A percentile compares a stretch with the other conserved stretches of the same genome.
These are phyloP conservation scores for Eutrema salsugineum DNA, from an alignment of 441 rosid species.

Conservation along the genomic window DNA sequence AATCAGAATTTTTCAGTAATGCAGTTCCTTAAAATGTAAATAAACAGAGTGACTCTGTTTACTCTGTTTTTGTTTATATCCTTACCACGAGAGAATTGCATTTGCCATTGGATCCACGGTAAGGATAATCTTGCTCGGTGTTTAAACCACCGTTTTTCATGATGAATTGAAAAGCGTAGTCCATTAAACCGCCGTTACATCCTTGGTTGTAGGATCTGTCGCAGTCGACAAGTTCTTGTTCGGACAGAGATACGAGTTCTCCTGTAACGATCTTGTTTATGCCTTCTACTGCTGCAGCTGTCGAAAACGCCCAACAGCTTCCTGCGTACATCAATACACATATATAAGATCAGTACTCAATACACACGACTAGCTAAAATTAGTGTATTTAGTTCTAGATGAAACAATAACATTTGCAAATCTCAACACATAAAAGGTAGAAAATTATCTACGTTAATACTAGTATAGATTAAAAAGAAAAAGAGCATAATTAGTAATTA, in stretches of 20 bases:
- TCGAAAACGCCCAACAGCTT: conserved; percentile 85
- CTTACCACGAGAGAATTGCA: conserved; percentile 46
- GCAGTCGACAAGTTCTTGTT: conserved; percentile 70
- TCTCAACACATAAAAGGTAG: no score
- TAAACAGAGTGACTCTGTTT: not conserved
- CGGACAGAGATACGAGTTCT: conserved; percentile 52
- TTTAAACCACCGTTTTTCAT: conserved; percentile 59
- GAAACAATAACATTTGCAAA: no score
- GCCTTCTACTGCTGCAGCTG: conserved; percentile 64
- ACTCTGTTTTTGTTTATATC: not conserved
- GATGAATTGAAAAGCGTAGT: conserved; percentile 69
- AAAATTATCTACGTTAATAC: no score
- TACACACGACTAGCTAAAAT: not conserved
- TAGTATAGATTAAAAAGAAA: not conserved
- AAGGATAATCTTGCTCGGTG: conserved; percentile 58
- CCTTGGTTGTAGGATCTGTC: conserved; percentile 60
- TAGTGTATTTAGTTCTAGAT: not conserved
- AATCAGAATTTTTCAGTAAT: not conserved
- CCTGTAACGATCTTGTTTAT: conserved; percentile 69
- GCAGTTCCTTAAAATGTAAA: not conserved
- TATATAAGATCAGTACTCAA: not conserved
- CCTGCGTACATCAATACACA: conserved; percentile 35
- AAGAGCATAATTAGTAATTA: conserved; percentile 5
- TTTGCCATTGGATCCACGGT: conserved; percentile 35
- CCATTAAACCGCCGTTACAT: conserved; percentile 73